A percentile compares a stretch with the other conserved stretches of the same genome.
Evolutionary conservation across 1,139 yeast genomes (phyloP).

Genomic region (Magnusiomyces tetraspermus): DNA sequence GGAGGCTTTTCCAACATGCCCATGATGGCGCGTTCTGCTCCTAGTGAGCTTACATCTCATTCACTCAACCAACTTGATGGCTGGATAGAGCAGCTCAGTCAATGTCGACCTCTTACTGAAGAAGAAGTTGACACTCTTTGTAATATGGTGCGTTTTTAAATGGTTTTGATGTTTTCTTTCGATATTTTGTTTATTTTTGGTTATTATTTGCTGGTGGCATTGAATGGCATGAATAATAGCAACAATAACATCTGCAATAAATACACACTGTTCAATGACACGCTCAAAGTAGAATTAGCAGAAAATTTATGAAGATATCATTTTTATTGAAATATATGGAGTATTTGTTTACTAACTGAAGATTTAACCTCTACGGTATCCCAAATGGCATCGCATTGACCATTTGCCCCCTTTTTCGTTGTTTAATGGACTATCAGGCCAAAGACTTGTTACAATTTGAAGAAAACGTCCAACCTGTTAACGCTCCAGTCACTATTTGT

Average conservation of each 20-base stretch:
- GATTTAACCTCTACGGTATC: no score
- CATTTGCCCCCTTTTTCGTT: no score
- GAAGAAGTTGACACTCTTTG: constrained; percentile 71
- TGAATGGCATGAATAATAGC: no score
- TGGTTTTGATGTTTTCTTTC: background rate
- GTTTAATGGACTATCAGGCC: constrained; percentile 3
- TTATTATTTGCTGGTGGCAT: no score
- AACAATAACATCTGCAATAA: no score
- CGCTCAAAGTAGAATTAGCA: no score
- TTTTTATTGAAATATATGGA: no score
- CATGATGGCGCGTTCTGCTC: constrained; percentile 2
- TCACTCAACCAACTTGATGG: constrained; percentile 60
- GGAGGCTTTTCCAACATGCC: background rate
- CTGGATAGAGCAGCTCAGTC: constrained; percentile 72
- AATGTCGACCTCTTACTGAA: constrained; percentile 76
- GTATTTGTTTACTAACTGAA: no score
- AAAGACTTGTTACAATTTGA: constrained; percentile 25
- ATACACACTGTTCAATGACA: no score
- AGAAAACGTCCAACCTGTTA: constrained; percentile 77
- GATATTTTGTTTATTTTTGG: no score
- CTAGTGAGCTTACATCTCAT: constrained; percentile 8
- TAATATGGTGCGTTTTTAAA: constrained; percentile 34
- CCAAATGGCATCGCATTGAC: no score
- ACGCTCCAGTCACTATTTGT: constrained; percentile 80
- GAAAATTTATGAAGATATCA: no score